Evolutionary conservation across 495 filamentous ascomycete species (phyloP), one percentile per base, ranked within the genome.

Genomic region (Aspergillus nanangensis): DNA sequence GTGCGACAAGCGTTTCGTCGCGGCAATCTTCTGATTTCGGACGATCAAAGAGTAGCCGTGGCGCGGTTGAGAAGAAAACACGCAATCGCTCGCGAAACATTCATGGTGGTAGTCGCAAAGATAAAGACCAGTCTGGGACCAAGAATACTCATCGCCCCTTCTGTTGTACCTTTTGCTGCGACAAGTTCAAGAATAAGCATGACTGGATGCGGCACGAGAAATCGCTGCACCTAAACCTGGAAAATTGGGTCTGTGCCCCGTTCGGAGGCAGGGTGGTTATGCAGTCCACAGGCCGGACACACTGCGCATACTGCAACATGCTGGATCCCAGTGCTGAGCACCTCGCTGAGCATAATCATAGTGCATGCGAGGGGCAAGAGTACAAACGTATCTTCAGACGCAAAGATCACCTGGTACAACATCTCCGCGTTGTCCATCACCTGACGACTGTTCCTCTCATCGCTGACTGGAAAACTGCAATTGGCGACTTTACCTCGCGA

Each of bases 121-220:
- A n/a, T n/a, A n/a, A n/a, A n/a, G n/a, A n/a, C n/a, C n/a, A n/a
- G n/a, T n/a, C n/a, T n/a, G n/a, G n/a, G n/a, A n/a, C n/a, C n/a
- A n/a, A n/a, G n/a, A n/a, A n/a, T n/a, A n/a, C n/a, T n/a, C n/a
- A n/a, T n/a, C 50, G 58, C 18, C 43, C 37, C 22, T 61, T 52
- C 22, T 52, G 50, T 15, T 91, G 87, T 59, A 91, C 86, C 3
- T 91, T 91, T 66, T 91, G 87, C 60, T 87, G 83, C 5, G 85
- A 89, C 45, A 81, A 73, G 1, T 91, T 90, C 69, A 80, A 82
- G 48, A 86, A 76, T 25, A 91, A 89, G 53, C 85, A 88, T 58
- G 86, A 91, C 62, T 91, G 86, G 86, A 77, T 82, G 44, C 72
- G 86, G 29, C 87, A 91, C 60, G 86, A 91, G 60, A 90, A 89